Evolutionary conservation across 2,329 filamentous ascomycete genomes (phyloP).

Genomic region (Bipolaris cookei): DNA sequence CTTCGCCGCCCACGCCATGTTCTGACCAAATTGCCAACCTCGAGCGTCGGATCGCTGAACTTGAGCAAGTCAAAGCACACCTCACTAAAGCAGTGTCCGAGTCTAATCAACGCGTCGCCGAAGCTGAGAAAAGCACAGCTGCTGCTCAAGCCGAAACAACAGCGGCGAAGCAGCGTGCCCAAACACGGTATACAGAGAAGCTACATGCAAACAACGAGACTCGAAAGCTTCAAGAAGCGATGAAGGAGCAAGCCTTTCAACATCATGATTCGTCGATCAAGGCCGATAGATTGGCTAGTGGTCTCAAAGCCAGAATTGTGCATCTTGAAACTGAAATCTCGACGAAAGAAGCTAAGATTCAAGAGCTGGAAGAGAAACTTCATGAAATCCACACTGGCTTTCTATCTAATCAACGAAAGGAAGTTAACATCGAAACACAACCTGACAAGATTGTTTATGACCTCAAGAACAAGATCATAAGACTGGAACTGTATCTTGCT

Average conservation of each 20-base stretch:
- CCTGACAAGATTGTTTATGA: not conserved
- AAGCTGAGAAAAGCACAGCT: constrained; percentile 1
- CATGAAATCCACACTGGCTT: not conserved
- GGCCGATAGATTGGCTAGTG: not conserved
- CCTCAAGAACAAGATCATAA: not conserved
- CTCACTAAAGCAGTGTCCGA: not conserved
- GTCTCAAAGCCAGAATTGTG: not conserved
- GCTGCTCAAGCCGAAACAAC: not conserved
- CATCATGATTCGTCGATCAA: not conserved
- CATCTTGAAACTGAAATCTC: not conserved
- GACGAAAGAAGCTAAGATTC: not conserved
- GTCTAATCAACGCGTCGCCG: not conserved
- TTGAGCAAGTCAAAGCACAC: not conserved
- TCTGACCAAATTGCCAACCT: not conserved
- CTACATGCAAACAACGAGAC: constrained; percentile 12
- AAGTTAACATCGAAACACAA: not conserved
- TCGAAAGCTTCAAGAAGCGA: not conserved
- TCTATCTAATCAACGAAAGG: not conserved
- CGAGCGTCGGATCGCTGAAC: not conserved
- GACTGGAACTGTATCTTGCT: not conserved
- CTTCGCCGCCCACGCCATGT: not conserved
- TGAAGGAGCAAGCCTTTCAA: not conserved
- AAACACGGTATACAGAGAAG: constrained; percentile 11
- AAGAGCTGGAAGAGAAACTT: not conserved
- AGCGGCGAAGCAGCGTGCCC: constrained; percentile 9